Evolutionary conservation across 768 basidiomycete genomes (phyloP), one percentile per base, ranked within the genome.

Genomic region (Porphyrellus cyaneotinctus): DNA sequence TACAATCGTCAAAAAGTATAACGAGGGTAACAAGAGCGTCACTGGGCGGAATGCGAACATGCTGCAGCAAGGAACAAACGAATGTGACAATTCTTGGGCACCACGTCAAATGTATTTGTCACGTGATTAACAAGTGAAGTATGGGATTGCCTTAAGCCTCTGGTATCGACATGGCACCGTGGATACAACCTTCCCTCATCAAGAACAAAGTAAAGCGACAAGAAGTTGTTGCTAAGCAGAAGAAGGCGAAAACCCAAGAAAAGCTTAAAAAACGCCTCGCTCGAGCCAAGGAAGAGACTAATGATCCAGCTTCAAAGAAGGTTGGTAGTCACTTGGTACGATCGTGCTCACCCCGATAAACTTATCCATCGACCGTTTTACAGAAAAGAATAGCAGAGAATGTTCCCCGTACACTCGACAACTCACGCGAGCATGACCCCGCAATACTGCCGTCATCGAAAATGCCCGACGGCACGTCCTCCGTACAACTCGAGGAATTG

Each of bases 331-430:
- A n/a, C n/a, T n/a, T n/a, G n/a, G n/a, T n/a, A 7, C 32, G 24
- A 36, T 48, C 43, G n/a, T 41, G 42, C n/a, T 28, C 30, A n/a
- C 36, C 46, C 22, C 32, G 37, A 48, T 28, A 5, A 23, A 44
- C 30, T 36, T 33, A 15, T 26, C 28, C 30, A 54, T 47, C 43
- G 36, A 15, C 24, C 22, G n/a, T 33, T 47, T 36, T 39, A 43
- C 52, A 95, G 92, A 86, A 85, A 84, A 84, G 94, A 51, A 72
- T 90, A 22, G 78, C 81, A 7, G 82, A 88, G 62, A 97, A 97
- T 74, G 78, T 95, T 11, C 95, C 95, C 1, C 80, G 81, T 41
- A 99, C 97, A 0, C 81, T 97, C 22, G 97, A 99, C 65, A 98
- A 97, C 66, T 88, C 84, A 54, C 84, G 95, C 56, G 87, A 95